Conservation (phyloP, 1,139 yeast genomes). For the Yamadazyma buinensis region DNA sequence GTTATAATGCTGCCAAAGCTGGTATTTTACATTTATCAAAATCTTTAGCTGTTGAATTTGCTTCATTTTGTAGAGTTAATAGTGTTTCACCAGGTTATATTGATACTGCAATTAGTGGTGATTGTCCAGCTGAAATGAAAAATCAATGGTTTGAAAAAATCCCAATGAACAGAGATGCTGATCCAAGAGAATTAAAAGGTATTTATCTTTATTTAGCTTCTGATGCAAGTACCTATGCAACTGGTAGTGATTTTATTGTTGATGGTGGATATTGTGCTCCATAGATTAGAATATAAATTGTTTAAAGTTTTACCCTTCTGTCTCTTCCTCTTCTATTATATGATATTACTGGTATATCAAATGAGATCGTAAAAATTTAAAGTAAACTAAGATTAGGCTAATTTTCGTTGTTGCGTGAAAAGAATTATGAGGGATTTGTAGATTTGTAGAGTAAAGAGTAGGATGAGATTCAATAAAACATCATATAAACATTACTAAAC, state of each 20-base stretch:
- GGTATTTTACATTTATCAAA: slow-evolving; percentile 50
- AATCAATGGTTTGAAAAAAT: slow-evolving; percentile 32
- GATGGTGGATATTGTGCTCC: slow-evolving; percentile 47
- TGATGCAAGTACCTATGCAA: slow-evolving; percentile 39
- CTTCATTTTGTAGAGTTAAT: slow-evolving; percentile 53
- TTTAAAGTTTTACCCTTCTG: too few species aligned
- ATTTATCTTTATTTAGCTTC: slow-evolving; percentile 38
- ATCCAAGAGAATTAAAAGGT: slow-evolving; percentile 37
- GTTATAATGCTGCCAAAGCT: slow-evolving; percentile 56
- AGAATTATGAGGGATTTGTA: too few species aligned
- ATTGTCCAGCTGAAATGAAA: slow-evolving; percentile 32
- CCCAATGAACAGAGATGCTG: slow-evolving; percentile 38
- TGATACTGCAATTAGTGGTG: slow-evolving; percentile 49
- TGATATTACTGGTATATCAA: too few species aligned
- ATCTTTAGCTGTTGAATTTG: slow-evolving; percentile 54
- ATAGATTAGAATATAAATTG: too few species aligned
- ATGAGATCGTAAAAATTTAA: too few species aligned
- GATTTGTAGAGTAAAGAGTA: too few species aligned
- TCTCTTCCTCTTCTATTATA: too few species aligned
- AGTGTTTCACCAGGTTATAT: slow-evolving; percentile 57
- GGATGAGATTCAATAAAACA: too few species aligned
- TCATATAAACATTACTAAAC: neutral
- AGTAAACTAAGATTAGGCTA: too few species aligned
- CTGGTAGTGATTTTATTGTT: slow-evolving; percentile 44
- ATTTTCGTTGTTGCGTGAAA: too few species aligned